Base-by-base conservation (phyloP, 352 stramenopile species). In the Globisporangium okanoganense region DNA sequence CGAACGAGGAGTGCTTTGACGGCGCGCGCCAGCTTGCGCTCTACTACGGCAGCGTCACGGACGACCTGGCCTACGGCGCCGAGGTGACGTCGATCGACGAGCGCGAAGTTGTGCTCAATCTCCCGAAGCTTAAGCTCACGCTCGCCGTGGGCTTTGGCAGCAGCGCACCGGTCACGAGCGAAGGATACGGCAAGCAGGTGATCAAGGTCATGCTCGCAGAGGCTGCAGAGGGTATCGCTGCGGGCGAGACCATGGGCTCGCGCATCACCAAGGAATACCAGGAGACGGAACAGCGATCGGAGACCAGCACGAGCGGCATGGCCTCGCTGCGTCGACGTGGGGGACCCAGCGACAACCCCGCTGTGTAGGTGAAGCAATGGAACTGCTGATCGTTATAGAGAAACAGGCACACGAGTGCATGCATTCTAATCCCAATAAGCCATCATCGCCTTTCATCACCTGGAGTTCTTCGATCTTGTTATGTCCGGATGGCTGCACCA, bases 51-150 rank as follows among this genome's bases (percentile, higher is more conserved):
- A 94, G 85, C 43, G 79, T 94, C 49, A 85, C 76, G 1, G 82
- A 94, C 22, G 82, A 94, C 9, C 63, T 94, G 14, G 81, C 82
- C 0, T 47, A 90, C 24, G 79, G 82, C 0, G 79, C 85, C 5
- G 70, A 47, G 1, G 68, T 90, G 35, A 73, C 75, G 35, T 92
- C 85, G 36, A 90, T 94, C 61, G 85, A 94, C 54, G 85, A 94
- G 71, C 79, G 75, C n/a, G 85, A 94, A 52, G 58, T 94, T 2
- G 68, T 92, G 10, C 50, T 94, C 53, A 85, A 67, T 22, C 66
- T 94, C 9, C 85, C 85, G 20, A 91, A 92, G 69, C 78, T 94
- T 69, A 90, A 90, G 71, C 63, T 94, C 58, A 94, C 85, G 58
- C 75, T 94, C 10, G 85, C 79, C 5, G 81, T 94, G 29, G 85